Base-by-base conservation (phyloP, 2,329 filamentous ascomycete genomes). In the Fusarium torulosum region DNA sequence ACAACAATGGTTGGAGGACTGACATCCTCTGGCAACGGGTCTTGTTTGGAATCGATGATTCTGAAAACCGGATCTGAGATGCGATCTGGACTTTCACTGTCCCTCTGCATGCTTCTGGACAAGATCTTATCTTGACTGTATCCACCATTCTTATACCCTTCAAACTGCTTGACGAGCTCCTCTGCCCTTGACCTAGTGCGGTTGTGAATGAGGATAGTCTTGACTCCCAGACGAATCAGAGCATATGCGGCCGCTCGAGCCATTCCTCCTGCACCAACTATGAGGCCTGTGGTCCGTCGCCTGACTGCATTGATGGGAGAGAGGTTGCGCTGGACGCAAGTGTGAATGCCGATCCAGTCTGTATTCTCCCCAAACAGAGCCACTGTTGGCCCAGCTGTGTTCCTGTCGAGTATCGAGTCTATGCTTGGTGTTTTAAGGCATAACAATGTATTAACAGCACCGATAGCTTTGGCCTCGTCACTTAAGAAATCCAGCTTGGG, bases 281-380 rank as follows among this genome's bases (percentile, higher is more conserved):
- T 53, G 1, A 61, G 56, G 0, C 55, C 58, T 2, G 55, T 61
- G 10, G 58, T 53, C 0, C 58, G 21, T 4, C 56, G 41, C 4
- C 58, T 60, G 0, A 61, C 58, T 2, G 56, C 58, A 7, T 61
- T 61, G 4, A 61, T 46, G 1, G 58, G 58, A 15, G 58, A 61
- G 1, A 61, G 7, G 3, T 61, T 61, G 1, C 58, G 14, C 4
- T 61, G 58, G 1, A 61, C 40, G 13, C 58, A 61, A 0, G 45
- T 60, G 19, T 53, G 46, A 4, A 61, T 60, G 0, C 58, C 58
- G 0, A 61, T 61, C 55, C 58, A 61, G 17, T 61, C 58, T 1
- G 58, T 61, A 0, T 61, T 61, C 0, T 53, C 58, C 2, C 58
- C 58, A 2, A 61, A 61, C 0, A 61, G 58, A 1, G 58, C 46